Evolutionary conservation across 129 eudicot genomes (phyloP), one percentile per base, ranked within the genome.

Genomic region (Tagetes erecta): DNA sequence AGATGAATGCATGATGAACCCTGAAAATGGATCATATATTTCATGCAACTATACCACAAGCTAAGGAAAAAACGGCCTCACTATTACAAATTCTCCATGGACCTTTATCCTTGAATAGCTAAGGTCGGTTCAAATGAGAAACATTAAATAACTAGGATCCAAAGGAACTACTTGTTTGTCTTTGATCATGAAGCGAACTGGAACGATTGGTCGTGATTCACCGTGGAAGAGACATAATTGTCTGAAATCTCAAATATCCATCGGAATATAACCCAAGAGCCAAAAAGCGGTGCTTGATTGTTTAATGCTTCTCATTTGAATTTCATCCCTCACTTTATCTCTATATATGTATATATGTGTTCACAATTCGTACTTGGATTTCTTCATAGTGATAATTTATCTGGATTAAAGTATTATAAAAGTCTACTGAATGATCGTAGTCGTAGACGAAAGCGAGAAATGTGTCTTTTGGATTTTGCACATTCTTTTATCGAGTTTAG

Each of bases 391-490:
- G 7, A 59, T 34, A 59, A 59, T 34, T 34, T 33, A 33, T 3
- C 6, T 63, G 68, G 8, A 63, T 10, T 63, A 12, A 63, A 63
- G 5, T 63, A 1, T 63, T 63, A 30, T 60, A 37, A 63, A 63
- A 51, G 38, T 31, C 68, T 38, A 63, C 31, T 37, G 37, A 63
- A 38, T 1, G 1, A 33, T 0, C 1, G 68, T 64, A 0, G 47
- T 0, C 1, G 68, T 64, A n/a, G 33, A 64, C 6, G 68, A 39
- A 38, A 37, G 0, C 68, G 34, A 64, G 31, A 38, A 64, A 13
- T 64, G 13, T 64, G 33, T 64, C 68, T 39, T 14, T 39, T 64
- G 33, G 68, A 40, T 66, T 41, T 14, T 27, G 70, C 51, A 9
- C 52, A 6, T 39, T 41, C 10, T n/a, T 63, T 62, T 11, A 30